Base-by-base conservation (phyloP, 768 basidiomycete genomes). In the Macrolepiota fuliginosa region DNA sequence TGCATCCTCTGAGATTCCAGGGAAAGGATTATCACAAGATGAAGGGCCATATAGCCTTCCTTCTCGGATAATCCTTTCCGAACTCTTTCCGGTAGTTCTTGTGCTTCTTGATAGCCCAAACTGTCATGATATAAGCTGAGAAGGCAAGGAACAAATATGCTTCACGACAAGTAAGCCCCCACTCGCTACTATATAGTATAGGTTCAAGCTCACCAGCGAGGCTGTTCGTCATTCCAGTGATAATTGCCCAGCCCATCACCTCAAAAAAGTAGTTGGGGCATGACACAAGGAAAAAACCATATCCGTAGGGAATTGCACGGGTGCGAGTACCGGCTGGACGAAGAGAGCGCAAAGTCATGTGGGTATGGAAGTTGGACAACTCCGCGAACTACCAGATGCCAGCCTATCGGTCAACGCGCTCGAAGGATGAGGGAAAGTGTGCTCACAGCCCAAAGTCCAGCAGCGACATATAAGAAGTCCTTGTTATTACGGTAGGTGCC, bases 251-350 rank as follows among this genome's bases (percentile, higher is more conserved):
- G 0, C 77, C 89, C 25, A 96, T 62, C 7, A 77, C 81, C 76
- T 99, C 97, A 69, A 96, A 98, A 71, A 92, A 87, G 77, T 99
- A 99, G 74, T 99, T 98, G 15, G 96, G 94, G 78, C 84, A 91
- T 5, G 92, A 90, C 42, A 96, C 83, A n/a, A 84, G 75, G 57
- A 86, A 79, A 77, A 98, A 99, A 5, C 95, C 96, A 65, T 94
- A 96, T 25, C 97, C 96, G n/a, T 79, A 76, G 0, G 97, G 97
- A 66, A 97, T 89, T n/a, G 83, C 88, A 52, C 96, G 89, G 58
- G 81, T 84, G 62, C 84, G 87, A 5, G 88, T 83, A 15, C 92
- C 93, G 24, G 83, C 77, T 0, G 96, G 94, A 22, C 97, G 91
- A 49, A 99, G 85, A 42, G 82, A 79, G 53, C 94, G 89, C 19